Percentiles rank a stretch among this genome's conserved stretches.
phyloP scores from a whole-genome alignment of 1,284 basidiomycete species.

The Puccinia polysora region DNA sequence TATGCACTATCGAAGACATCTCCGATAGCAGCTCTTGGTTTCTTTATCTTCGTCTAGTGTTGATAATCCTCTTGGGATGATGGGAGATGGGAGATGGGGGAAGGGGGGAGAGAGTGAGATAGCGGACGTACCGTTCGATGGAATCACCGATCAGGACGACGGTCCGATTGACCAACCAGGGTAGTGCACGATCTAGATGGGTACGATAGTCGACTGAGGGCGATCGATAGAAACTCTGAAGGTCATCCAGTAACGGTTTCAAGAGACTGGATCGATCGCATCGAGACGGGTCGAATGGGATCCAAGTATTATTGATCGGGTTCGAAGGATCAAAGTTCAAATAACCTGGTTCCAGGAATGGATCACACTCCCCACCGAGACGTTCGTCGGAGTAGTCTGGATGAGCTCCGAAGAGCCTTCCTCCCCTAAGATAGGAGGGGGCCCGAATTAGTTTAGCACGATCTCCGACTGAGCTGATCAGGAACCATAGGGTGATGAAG shows the following conservation, averaged over 20 bases:
- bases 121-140: slow-evolving; percentile 29
- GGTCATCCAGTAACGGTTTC: not conserved
- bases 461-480: too few species aligned
- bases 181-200: not conserved
- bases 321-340: not conserved
- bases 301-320: slow-evolving; percentile 6
- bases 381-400: too few species aligned
- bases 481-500: too few species aligned
- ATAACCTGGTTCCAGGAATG: slow-evolving; percentile 16
- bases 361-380: slow-evolving; percentile 13
- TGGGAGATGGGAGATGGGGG: not conserved
- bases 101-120: not conserved
- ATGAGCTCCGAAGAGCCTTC: too few species aligned
- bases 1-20: too few species aligned
- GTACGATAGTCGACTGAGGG: not conserved
- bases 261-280: not conserved
- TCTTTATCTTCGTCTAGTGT: not conserved
- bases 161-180: slow-evolving; percentile 34
- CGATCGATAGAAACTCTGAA: not conserved
- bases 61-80: not conserved
- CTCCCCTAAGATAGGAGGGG: too few species aligned
- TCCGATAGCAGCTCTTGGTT: too few species aligned
- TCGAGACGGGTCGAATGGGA: not conserved
- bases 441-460: too few species aligned
- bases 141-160: slow-evolving; percentile 34